Evolutionary conservation across 306 rosid genomes (phyloP).

Genomic region (Quercus dentata): DNA sequence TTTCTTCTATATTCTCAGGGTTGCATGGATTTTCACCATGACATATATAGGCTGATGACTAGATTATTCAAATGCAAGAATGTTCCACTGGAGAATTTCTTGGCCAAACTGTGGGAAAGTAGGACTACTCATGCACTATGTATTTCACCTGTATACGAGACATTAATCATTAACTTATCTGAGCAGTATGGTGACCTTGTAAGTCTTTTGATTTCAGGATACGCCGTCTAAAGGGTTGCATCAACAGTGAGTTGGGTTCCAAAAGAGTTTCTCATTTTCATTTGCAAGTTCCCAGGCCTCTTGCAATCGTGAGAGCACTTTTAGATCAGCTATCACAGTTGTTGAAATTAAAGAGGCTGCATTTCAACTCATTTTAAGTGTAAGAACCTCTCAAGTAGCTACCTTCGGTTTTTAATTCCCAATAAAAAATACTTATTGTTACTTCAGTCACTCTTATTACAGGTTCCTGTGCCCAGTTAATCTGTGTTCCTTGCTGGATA

Average conservation of each 20-base stretch:
- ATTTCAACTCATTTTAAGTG: conserved; percentile 56
- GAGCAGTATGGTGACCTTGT: conserved; percentile 46
- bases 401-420: background rate
- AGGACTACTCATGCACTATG: conserved; percentile 71
- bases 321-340: conserved; percentile 43
- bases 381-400: conserved; percentile 36
- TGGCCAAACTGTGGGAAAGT: conserved; percentile 67
- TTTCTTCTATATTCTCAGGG: conserved; percentile 51
- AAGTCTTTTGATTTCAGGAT: conserved; percentile 55
- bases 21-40: conserved; percentile 52
- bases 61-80: conserved; percentile 62
- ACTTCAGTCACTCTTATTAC: conserved; percentile 19
- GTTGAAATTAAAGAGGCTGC: conserved; percentile 67
- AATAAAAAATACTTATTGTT: conserved; percentile 8
- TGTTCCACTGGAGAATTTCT: conserved; percentile 53
- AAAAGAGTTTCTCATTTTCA: conserved; percentile 62
- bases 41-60: conserved; percentile 54
- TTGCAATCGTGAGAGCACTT: conserved; percentile 29
- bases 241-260: conserved; percentile 54
- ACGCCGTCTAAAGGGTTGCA: conserved; percentile 44
- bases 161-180: conserved; percentile 46
- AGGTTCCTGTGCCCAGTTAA: conserved; percentile 58
- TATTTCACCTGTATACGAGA: conserved; percentile 64
- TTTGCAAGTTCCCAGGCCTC: conserved; percentile 40
- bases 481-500: conserved; percentile 59